Evolutionary conservation across 2,329 filamentous ascomycete species (phyloP).

Genomic region (Sordariomycetes sp.): DNA sequence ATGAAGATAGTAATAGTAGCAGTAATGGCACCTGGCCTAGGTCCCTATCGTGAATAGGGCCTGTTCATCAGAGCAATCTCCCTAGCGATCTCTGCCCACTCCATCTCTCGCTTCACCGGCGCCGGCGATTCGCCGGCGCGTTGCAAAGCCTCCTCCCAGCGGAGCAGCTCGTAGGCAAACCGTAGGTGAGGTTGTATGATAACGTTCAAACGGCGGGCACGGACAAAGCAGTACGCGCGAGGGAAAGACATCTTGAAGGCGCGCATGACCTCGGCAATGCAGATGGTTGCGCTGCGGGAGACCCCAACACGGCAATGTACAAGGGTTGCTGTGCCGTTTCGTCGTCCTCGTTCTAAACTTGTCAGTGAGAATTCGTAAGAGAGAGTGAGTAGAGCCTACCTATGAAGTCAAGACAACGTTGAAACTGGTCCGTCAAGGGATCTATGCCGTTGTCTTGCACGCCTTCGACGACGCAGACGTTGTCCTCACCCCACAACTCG

Average conservation of each 20-base stretch:
- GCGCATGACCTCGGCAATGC: slow-evolving; percentile 97
- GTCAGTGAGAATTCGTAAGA: not conserved
- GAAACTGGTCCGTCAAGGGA: slow-evolving; percentile 77
- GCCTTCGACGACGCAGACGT: slow-evolving; percentile 70
- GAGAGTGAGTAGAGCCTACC: slow-evolving; percentile 46
- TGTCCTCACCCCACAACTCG: slow-evolving; percentile 66
- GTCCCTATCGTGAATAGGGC: slow-evolving; percentile 64
- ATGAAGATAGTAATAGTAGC: too few species aligned
- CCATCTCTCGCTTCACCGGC: slow-evolving; percentile 63
- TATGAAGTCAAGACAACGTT: slow-evolving; percentile 82
- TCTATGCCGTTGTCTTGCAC: slow-evolving; percentile 98
- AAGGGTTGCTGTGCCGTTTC: slow-evolving; percentile 71
- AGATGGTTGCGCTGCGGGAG: slow-evolving; percentile 91
- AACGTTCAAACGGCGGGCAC: slow-evolving; percentile 85
- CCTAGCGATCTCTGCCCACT: slow-evolving; percentile 81
- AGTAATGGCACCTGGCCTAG: too few species aligned
- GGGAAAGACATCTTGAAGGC: slow-evolving; percentile 73
- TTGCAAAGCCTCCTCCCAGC: slow-evolving; percentile 81
- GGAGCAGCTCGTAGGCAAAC: slow-evolving; percentile 90
- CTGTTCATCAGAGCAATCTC: slow-evolving; percentile 96
- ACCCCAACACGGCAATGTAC: slow-evolving; percentile 97
- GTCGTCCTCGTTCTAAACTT: slow-evolving; percentile 62
- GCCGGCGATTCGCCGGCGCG: slow-evolving; percentile 33
- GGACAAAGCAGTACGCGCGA: slow-evolving; percentile 90
- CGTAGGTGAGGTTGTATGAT: slow-evolving; percentile 96